phyloP scores from a whole-genome alignment of 805 yeast species.

The Wickerhamiella hasegawae region DNA sequence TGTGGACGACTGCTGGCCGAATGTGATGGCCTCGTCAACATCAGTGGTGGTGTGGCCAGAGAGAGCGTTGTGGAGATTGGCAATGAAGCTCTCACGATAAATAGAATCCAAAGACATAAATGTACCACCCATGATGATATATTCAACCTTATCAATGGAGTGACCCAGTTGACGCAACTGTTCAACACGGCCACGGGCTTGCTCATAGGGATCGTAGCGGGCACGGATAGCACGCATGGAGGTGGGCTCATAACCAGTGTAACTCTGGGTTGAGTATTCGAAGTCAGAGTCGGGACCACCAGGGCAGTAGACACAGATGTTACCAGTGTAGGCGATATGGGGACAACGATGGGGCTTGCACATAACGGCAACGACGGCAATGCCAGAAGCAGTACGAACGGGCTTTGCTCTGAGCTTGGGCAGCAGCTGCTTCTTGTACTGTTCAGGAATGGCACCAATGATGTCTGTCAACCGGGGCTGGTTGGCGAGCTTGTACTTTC shows the following conservation, averaged over 20 bases:
- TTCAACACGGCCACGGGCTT: constrained; percentile 93
- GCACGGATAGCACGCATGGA: constrained; percentile 99
- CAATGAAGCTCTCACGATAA: constrained; percentile 78
- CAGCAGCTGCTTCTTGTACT: constrained; percentile 73
- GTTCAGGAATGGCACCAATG: constrained; percentile 89
- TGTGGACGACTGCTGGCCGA: constrained; percentile 86
- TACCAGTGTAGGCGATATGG: constrained; percentile 96
- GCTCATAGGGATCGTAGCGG: constrained; percentile 95
- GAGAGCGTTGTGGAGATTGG: constrained; percentile 83
- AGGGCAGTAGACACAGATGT: constrained; percentile 94
- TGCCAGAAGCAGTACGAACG: constrained; percentile 95
- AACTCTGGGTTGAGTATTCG: constrained; percentile 94
- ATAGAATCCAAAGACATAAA: constrained; percentile 88
- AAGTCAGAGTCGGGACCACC: constrained; percentile 99
- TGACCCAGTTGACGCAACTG: constrained; percentile 92
- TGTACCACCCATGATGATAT: constrained; percentile 97
- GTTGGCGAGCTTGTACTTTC: constrained; percentile 76
- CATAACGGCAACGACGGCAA: constrained; percentile 98
- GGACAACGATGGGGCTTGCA: constrained; percentile 99
- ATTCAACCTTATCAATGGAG: constrained; percentile 92
- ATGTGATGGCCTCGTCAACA: constrained; percentile 77
- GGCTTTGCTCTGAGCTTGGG: constrained; percentile 98
- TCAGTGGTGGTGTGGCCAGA: constrained; percentile 81
- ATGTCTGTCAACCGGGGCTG: constrained; percentile 94
- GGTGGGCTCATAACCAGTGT: constrained; percentile 97